Evolutionary conservation across 257 asterid species (phyloP).

Genomic region (Forsythia viridissima): DNA sequence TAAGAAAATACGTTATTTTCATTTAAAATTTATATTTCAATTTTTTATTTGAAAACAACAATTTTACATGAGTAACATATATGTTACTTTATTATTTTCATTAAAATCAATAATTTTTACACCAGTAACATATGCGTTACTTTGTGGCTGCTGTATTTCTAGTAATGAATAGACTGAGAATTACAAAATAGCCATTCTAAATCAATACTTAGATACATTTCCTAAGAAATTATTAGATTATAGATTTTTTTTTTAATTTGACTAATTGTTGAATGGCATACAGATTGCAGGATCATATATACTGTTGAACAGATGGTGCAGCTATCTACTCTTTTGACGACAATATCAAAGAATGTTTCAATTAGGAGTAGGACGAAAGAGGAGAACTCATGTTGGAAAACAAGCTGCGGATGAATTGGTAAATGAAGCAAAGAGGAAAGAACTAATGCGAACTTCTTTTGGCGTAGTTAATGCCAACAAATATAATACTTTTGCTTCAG

Average conservation of each 20-base stretch:
- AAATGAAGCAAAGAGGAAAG: conserved; percentile 64
- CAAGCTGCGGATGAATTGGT: conserved; percentile 45
- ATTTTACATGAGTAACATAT: no score
- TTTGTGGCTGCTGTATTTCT: no score
- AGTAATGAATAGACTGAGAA: background rate
- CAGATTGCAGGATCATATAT: conserved; percentile 20
- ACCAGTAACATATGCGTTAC: no score
- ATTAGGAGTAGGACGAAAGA: conserved; percentile 49
- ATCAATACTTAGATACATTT: background rate
- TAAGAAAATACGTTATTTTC: no score
- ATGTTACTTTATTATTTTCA: no score
- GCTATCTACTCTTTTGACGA: conserved; percentile 48
- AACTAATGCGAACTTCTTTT: conserved; percentile 56
- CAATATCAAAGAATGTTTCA: conserved; percentile 52
- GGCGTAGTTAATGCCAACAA: conserved; percentile 38
- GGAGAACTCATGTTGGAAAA: conserved; percentile 38
- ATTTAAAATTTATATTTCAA: no score
- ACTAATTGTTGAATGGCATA: conserved; percentile 5
- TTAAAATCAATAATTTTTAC: no score
- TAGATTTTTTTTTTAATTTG: background rate
- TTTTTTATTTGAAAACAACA: no score
- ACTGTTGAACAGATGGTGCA: conserved; percentile 57
- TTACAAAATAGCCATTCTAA: background rate
- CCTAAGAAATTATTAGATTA: background rate
- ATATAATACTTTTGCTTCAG: conserved; percentile 34